Evolutionary conservation across 345 rosid genomes (phyloP), one percentile per base, ranked within the genome.

Genomic region (Lumnitzera racemosa): DNA sequence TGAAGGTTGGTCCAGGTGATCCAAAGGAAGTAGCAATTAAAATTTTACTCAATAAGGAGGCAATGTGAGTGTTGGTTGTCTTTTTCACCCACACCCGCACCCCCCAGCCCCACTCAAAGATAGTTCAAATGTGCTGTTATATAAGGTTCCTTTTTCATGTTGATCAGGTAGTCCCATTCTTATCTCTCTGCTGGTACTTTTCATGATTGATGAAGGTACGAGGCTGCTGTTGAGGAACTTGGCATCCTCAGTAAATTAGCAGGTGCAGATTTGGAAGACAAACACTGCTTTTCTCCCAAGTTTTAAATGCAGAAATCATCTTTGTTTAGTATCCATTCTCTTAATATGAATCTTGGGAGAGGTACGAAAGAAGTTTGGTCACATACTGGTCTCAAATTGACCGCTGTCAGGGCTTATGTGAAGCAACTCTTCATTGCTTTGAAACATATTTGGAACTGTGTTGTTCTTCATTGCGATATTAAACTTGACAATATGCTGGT

Each of bases 401-500:
- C 98, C 67, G 99, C 99, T 58, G 89, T 95, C 47, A 85, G 96
- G 73, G 81, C 90, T 29, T 90, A 90, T 73, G 81, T 94, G 46
- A 95, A 95, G 75, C 99, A 95, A 74, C 90, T 90, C 70, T 88
- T 95, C 70, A 86, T 95, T 78, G 92, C 96, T 10, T 78, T 95
- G 73, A 90, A 95, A 77, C 96, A 95, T 77, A 84, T 95, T 36
- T 85, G 82, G 64, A 95, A 88, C 36, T 90, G 97, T 57, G 97
- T 95, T 55, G 95, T 95, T 64, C 95, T 95, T 71, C 99, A 95
- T 66, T 86, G 96, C 70, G 99, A 95, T 76, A 95, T 95, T 72
- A 95, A 95, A 80, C 99, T 98, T 49, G 99, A 95, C 78, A 95
- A 95, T 67, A 88, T 95, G 96, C 95, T 95, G 95, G 99, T 95